A percentile compares a stretch with the other conserved stretches of the same genome.
These are phyloP conservation scores for Colletotrichum lentis DNA, from an alignment of 2,329 filamentous ascomycete genomes.

Conservation along the genomic window DNA sequence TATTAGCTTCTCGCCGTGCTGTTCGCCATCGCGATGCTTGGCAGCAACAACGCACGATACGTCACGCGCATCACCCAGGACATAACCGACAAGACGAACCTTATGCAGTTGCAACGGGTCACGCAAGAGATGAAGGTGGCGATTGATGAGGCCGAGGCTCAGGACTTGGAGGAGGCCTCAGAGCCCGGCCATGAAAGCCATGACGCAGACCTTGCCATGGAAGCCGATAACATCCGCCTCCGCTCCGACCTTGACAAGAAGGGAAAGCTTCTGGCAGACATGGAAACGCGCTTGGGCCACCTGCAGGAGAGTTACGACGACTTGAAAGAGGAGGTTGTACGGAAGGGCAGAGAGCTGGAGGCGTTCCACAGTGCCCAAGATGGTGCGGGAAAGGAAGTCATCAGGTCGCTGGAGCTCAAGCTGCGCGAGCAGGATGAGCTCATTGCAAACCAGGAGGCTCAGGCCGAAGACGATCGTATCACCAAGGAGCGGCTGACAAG, in stretches of 20 bases:
- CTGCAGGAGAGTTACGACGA: conserved; percentile 71
- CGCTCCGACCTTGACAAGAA: conserved; percentile 61
- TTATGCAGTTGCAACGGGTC: conserved; percentile 57
- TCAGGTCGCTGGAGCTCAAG: conserved; percentile 63
- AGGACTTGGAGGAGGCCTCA: conserved; percentile 48
- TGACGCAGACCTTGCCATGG: conserved; percentile 64
- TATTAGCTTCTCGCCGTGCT: conserved; percentile 69
- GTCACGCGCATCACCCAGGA: conserved; percentile 53
- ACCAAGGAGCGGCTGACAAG: conserved; percentile 56
- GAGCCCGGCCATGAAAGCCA: conserved; percentile 54
- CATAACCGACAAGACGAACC: conserved; percentile 50
- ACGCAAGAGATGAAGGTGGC: conserved; percentile 54
- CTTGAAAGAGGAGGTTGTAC: conserved; percentile 69
- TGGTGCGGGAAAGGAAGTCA: conserved; percentile 61
- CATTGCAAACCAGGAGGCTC: conserved; percentile 74
- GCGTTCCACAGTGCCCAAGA: conserved; percentile 59
- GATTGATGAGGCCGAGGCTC: conserved; percentile 46
- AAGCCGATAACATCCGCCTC: conserved; percentile 63
- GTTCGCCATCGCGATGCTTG: conserved; percentile 67
- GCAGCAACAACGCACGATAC: conserved; percentile 64
- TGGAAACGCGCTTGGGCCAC: conserved; percentile 66
- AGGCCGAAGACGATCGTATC: conserved; percentile 63
- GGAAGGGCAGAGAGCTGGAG: conserved; percentile 63
- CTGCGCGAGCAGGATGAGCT: conserved; percentile 74
- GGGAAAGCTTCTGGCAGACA: conserved; percentile 66